A percentile compares a stretch with the other conserved stretches of the same genome.
Conservation (phyloP, 129 eudicot species). For the Lactuca saligna region DNA sequence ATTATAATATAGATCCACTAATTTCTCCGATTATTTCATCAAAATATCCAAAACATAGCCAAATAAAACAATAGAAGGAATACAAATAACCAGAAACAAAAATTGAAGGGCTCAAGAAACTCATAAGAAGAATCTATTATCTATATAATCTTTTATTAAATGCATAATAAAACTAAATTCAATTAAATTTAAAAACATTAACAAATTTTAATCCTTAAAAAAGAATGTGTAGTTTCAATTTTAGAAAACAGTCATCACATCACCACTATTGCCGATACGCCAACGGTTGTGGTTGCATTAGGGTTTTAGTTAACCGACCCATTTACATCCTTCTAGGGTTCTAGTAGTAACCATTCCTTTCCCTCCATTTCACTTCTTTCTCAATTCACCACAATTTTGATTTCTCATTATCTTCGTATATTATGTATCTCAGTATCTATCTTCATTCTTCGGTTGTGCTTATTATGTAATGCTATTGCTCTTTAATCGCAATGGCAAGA, state of each 20-base stretch:
- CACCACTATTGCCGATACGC: background rate
- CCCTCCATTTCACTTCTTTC: background rate
- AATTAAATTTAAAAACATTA: too few relatives aligned
- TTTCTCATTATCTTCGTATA: background rate
- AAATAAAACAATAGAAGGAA: too few relatives aligned
- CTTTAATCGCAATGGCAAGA: constrained; percentile 51
- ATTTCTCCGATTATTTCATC: too few relatives aligned
- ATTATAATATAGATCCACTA: too few relatives aligned
- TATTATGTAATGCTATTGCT: constrained; percentile 17
- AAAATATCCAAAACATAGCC: too few relatives aligned
- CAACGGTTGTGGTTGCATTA: background rate
- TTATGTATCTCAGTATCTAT: constrained; percentile 8
- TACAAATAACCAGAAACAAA: too few relatives aligned
- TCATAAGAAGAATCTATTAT: too few relatives aligned
- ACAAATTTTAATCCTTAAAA: too few relatives aligned
- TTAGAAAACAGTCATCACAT: background rate
- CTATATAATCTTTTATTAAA: too few relatives aligned
- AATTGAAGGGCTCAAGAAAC: too few relatives aligned
- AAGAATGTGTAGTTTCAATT: too few relatives aligned
- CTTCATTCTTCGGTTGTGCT: background rate
- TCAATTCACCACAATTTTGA: background rate
- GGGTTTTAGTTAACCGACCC: constrained; percentile 8
- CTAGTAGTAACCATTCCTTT: background rate
- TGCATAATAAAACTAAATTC: too few relatives aligned
- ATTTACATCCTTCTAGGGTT: constrained; percentile 19